A percentile compares a stretch with the other conserved stretches of the same genome.
Conservation (phyloP, 345 rosid species). For the Diplotaxis tenuifolia region DNA sequence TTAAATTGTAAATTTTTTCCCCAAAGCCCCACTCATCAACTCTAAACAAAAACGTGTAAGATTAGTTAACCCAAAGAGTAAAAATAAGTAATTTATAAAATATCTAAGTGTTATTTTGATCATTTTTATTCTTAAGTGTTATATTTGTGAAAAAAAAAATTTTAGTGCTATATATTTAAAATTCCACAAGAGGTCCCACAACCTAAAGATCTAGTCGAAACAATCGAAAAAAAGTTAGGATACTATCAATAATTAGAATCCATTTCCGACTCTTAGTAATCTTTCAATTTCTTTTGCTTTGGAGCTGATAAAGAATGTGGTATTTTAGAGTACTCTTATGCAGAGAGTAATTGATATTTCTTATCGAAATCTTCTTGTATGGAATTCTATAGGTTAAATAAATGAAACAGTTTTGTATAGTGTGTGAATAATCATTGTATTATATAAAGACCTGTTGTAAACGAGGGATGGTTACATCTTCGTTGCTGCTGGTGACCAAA, state of each 20-base stretch:
- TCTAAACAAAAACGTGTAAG: no score
- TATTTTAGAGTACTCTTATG: background rate
- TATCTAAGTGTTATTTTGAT: no score
- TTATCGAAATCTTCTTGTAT: background rate
- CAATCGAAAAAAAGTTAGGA: background rate
- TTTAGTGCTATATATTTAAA: no score
- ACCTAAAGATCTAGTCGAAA: background rate
- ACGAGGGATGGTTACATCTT: constrained; percentile 51
- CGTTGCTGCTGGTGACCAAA: constrained; percentile 59
- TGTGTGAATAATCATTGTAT: background rate
- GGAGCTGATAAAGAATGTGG: background rate
- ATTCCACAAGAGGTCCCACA: background rate
- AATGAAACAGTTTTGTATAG: background rate
- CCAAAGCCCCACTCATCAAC: no score
- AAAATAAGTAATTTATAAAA: no score
- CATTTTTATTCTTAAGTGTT: no score
- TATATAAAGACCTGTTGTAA: constrained; percentile 50
- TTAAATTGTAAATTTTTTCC: no score
- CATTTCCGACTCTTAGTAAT: background rate
- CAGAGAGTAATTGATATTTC: background rate
- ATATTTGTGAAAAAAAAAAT: no score
- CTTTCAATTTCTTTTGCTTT: background rate
- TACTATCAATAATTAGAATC: background rate
- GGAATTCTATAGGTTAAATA: background rate
- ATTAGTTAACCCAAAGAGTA: no score